These are phyloP conservation scores for Oidium heveae DNA, from an alignment of 2,329 filamentous ascomycete genomes.

Conservation along the genomic window DNA sequence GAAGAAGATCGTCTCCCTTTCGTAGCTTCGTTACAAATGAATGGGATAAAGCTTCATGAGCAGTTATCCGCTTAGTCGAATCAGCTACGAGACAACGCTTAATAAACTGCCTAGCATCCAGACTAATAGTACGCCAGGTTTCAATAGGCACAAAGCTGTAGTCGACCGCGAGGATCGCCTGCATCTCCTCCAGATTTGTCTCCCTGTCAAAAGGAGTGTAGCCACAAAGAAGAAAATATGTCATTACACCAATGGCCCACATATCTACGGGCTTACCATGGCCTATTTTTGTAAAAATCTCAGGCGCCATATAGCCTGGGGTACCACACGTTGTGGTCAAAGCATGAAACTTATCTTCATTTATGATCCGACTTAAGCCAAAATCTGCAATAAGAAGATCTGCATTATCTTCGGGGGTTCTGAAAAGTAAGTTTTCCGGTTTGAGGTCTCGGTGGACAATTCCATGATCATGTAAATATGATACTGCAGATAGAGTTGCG, in stretches of 20 bases:
- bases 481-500: constrained; percentile 85
- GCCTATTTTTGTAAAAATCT: constrained; percentile 97
- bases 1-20: constrained; percentile 35
- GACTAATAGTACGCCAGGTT: constrained; percentile 88
- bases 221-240: constrained; percentile 91
- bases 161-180: constrained; percentile 88
- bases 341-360: constrained; percentile 95
- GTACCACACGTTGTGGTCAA: constrained; percentile 94
- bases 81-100: constrained; percentile 77
- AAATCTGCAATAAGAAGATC: constrained; percentile 95
- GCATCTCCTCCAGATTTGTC: constrained; percentile 96
- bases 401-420: constrained; percentile 91
- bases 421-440: constrained; percentile 88
- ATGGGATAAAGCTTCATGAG: constrained; percentile 50
- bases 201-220: constrained; percentile 97
- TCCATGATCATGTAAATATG: constrained; percentile 93
- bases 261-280: constrained; percentile 96
- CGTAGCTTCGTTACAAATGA: constrained; percentile 32
- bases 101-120: constrained; percentile 76
- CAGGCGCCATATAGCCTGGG: constrained; percentile 95
- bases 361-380: constrained; percentile 88
- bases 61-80: constrained; percentile 65
- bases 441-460: constrained; percentile 97
- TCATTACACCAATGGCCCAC: constrained; percentile 96
- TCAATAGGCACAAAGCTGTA: constrained; percentile 86